Conservation (phyloP, 2,329 filamentous ascomycete genomes). For the Ophiobolus disseminans region DNA sequence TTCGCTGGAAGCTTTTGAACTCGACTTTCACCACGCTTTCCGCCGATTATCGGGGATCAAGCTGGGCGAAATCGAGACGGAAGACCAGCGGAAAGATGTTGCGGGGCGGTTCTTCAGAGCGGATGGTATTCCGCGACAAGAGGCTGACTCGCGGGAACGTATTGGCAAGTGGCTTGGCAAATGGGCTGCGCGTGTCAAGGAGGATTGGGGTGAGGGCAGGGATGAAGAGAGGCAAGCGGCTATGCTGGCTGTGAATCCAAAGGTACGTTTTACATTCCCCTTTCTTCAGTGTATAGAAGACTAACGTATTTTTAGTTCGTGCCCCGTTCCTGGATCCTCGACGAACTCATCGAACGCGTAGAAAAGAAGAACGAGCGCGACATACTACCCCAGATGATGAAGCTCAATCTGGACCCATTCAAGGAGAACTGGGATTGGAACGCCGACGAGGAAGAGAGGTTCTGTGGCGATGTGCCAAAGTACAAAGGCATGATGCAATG, state of each 20-base stretch:
- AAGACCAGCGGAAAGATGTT: conserved; percentile 67
- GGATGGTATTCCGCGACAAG: conserved; percentile 63
- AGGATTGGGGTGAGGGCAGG: conserved; percentile 74
- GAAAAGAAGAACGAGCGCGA: conserved; percentile 84
- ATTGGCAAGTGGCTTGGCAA: conserved; percentile 81
- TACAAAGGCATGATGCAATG: conserved; percentile 85
- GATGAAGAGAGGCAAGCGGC: conserved; percentile 68
- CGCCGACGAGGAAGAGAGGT: conserved; percentile 77
- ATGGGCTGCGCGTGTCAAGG: conserved; percentile 74
- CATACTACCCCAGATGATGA: conserved; percentile 78
- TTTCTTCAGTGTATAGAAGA: background rate
- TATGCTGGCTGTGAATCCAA: conserved; percentile 88
- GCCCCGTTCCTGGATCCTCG: conserved; percentile 87
- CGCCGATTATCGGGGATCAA: conserved; percentile 73
- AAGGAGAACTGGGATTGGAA: conserved; percentile 76
- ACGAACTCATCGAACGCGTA: conserved; percentile 89
- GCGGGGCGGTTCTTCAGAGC: conserved; percentile 81
- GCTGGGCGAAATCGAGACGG: conserved; percentile 68
- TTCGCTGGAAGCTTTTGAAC: conserved; percentile 77
- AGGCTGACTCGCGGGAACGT: conserved; percentile 69
- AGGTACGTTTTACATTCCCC: conserved; percentile 8
- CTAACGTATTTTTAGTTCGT: conserved; percentile 65
- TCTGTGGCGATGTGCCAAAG: conserved; percentile 84
- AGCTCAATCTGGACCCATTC: conserved; percentile 84
- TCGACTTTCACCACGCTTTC: conserved; percentile 97